Evolutionary conservation across 2,329 filamentous ascomycete genomes (phyloP).

Genomic region (Arachnomyces sp.): DNA sequence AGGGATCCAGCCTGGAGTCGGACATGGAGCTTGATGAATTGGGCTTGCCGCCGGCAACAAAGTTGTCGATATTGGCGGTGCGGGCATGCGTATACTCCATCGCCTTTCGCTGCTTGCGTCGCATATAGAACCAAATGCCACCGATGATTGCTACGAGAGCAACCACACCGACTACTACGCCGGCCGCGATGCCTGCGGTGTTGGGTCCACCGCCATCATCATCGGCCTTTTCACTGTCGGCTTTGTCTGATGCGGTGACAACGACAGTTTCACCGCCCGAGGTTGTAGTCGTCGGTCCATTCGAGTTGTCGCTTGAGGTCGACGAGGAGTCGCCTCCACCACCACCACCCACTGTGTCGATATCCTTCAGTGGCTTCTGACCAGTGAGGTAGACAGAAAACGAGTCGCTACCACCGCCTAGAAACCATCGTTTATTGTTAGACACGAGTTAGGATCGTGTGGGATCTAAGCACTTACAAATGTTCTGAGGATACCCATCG

Average conservation of each 20-base stretch:
- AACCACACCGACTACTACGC: conserved; percentile 77
- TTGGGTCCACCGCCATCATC: conserved; percentile 46
- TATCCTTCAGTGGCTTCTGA: conserved; percentile 30
- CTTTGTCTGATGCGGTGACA: conserved; percentile 15
- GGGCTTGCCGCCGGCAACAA: conserved; percentile 53
- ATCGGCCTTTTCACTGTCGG: conserved; percentile 12
- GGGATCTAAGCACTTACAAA: conserved; percentile 48
- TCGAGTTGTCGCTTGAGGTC: conserved; percentile 39
- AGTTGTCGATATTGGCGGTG: conserved; percentile 70
- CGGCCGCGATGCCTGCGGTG: conserved; percentile 77
- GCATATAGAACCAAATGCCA: conserved; percentile 65
- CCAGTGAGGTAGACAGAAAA: conserved; percentile 49
- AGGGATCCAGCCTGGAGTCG: conserved; percentile 79
- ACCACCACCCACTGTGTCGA: conserved; percentile 17
- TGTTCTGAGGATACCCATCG: conserved; percentile 53
- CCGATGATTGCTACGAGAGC: conserved; percentile 59
- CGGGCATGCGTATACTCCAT: conserved; percentile 79
- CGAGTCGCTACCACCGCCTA: conserved; percentile 51
- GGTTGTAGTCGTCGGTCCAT: conserved; percentile 30
- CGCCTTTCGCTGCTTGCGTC: conserved; percentile 65
- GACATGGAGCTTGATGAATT: conserved; percentile 61
- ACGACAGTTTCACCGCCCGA: conserved; percentile 14
- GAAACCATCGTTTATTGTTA: conserved; percentile 4
- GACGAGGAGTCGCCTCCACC: conserved; percentile 25
- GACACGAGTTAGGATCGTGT: background rate